Evolutionary conservation across 2,329 filamentous ascomycete species (phyloP).

Genomic region (Tolypocladium ovalisporum): DNA sequence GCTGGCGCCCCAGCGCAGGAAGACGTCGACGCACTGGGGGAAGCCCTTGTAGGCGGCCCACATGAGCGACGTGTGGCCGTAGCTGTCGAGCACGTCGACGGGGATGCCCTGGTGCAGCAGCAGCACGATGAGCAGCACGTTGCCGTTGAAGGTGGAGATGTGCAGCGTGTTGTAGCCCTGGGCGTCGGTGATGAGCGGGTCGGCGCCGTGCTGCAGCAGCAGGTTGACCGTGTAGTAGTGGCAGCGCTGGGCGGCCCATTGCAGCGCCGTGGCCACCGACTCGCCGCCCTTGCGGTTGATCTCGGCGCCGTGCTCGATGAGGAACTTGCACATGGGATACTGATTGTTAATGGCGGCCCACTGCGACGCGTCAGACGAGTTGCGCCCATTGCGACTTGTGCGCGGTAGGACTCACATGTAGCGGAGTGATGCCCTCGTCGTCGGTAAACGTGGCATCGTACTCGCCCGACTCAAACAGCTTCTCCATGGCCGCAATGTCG

Average conservation of each 20-base stretch:
- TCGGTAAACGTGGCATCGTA: conserved; percentile 77
- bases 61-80: conserved; percentile 92
- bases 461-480: conserved; percentile 73
- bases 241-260: conserved; percentile 95
- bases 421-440: conserved; percentile 85
- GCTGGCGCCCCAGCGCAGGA: conserved; percentile 89
- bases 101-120: conserved; percentile 92
- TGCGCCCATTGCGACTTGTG: not conserved
- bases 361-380: conserved; percentile 31
- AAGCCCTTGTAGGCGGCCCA: conserved; percentile 99
- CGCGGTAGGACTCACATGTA: conserved; percentile 58
- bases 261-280: conserved; percentile 82
- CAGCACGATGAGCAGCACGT: conserved; percentile 78
- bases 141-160: conserved; percentile 93
- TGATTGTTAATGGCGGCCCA: conserved; percentile 99
- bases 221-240: conserved; percentile 96
- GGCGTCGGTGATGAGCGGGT: conserved; percentile 82
- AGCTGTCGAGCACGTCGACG: conserved; percentile 80
- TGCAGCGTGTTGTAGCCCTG: conserved; percentile 98
- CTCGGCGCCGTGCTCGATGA: conserved; percentile 74
- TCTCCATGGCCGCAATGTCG: conserved; percentile 78
- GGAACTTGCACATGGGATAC: conserved; percentile 91
- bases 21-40: conserved; percentile 82
- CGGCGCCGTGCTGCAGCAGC: conserved; percentile 80
- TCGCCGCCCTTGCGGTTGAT: conserved; percentile 95